These are phyloP conservation scores for Akebia trifoliata DNA, from an alignment of 164 flowering plant species.

Conservation along the genomic window DNA sequence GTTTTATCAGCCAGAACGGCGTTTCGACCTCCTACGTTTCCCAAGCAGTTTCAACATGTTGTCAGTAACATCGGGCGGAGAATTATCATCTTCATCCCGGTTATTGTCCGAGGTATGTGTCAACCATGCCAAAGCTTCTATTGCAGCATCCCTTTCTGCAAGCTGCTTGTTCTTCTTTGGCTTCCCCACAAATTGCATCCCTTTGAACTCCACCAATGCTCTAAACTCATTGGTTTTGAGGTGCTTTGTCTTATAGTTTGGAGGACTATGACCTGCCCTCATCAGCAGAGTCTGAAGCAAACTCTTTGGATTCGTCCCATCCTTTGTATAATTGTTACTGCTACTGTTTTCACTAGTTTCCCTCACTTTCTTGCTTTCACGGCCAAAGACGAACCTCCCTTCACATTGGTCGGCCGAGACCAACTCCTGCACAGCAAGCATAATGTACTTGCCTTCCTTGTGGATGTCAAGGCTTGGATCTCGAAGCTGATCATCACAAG, in stretches of 20 bases:
- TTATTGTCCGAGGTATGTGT: slow-evolving; percentile 78
- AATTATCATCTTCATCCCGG: slow-evolving; percentile 36
- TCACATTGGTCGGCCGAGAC: slow-evolving; percentile 89
- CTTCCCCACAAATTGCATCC: slow-evolving; percentile 97
- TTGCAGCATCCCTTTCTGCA: slow-evolving; percentile 94
- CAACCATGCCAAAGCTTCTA: slow-evolving; percentile 93
- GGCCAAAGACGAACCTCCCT: slow-evolving; percentile 95
- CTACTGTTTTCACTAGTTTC: slow-evolving; percentile 23
- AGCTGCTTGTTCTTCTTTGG: slow-evolving; percentile 87
- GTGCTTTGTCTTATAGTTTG: slow-evolving; percentile 91
- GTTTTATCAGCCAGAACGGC: slow-evolving; percentile 22
- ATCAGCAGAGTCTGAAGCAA: slow-evolving; percentile 84
- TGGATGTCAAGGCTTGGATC: slow-evolving; percentile 69
- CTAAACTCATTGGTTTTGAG: slow-evolving; percentile 91
- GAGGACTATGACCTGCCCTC: slow-evolving; percentile 97
- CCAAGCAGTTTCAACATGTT: slow-evolving; percentile 92
- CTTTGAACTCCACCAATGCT: slow-evolving; percentile 91
- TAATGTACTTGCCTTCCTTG: slow-evolving; percentile 88
- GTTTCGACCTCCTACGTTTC: slow-evolving; percentile 51
- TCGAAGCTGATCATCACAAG: slow-evolving; percentile 52
- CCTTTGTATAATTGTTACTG: slow-evolving; percentile 43
- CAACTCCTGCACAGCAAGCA: slow-evolving; percentile 93
- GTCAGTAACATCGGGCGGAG: slow-evolving; percentile 71
- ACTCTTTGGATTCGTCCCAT: slow-evolving; percentile 91
- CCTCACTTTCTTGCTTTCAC: slow-evolving; percentile 61